Evolutionary conservation across 805 yeast genomes (phyloP).

Genomic region (Starmerella potacharoeniae): DNA sequence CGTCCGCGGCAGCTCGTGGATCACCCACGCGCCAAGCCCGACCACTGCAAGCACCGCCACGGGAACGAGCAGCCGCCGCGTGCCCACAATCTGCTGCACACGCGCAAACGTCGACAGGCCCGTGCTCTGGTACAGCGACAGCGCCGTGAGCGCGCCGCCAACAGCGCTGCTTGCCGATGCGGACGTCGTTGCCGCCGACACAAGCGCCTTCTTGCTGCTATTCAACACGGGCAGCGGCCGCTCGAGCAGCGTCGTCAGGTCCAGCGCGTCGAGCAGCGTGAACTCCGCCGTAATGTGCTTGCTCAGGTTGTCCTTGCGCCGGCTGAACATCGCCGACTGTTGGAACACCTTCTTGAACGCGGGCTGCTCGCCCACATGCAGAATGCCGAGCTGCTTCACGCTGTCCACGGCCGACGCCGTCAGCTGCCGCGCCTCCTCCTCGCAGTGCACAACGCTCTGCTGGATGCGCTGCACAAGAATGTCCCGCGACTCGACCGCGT

Average conservation of each 20-base stretch:
- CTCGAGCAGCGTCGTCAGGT: constrained; percentile 42
- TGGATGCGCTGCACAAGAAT: constrained; percentile 56
- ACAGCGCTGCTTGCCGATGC: constrained; percentile 13
- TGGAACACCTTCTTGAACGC: constrained; percentile 38
- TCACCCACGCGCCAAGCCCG: constrained; percentile 48
- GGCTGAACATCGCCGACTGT: constrained; percentile 69
- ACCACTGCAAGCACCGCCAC: constrained; percentile 40
- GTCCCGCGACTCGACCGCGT: constrained; percentile 57
- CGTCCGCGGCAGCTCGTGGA: constrained; percentile 79
- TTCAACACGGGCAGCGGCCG: constrained; percentile 22
- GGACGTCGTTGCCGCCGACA: constrained; percentile 10
- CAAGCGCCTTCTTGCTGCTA: constrained; percentile 15
- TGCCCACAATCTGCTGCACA: constrained; percentile 39
- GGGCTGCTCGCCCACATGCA: constrained; percentile 48
- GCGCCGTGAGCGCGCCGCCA: constrained; percentile 19
- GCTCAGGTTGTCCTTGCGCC: constrained; percentile 50
- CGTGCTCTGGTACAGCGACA: constrained; percentile 15
- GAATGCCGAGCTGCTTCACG: constrained; percentile 51
- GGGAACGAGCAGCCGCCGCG: constrained; percentile 44
- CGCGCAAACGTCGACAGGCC: constrained; percentile 30
- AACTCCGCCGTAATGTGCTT: constrained; percentile 50
- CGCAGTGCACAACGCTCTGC: constrained; percentile 52
- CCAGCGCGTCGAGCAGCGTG: constrained; percentile 63
- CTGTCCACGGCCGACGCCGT: constrained; percentile 52
- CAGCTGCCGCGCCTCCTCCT: constrained; percentile 49